Conservation (phyloP, 257 asterid genomes). For the Cinchona pubescens region DNA sequence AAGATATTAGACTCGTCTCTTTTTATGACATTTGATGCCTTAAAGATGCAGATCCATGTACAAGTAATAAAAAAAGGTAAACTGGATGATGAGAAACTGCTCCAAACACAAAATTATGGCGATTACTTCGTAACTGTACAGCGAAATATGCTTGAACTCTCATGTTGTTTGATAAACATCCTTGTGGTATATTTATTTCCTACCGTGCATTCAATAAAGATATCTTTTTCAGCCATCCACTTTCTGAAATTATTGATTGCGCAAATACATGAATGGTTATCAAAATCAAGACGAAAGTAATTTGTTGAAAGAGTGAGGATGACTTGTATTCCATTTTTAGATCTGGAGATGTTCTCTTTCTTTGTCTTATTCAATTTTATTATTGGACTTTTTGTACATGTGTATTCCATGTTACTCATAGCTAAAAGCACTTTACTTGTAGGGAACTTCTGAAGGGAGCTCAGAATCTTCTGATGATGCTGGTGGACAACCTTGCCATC, state of each 20-base stretch:
- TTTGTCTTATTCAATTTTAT: background rate
- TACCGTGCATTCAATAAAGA: background rate
- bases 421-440: constrained; percentile 16
- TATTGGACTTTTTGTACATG: background rate
- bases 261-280: background rate
- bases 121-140: no score
- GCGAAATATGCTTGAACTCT: background rate
- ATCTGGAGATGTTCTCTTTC: background rate
- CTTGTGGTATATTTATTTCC: background rate
- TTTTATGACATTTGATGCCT: background rate
- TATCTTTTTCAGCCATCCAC: background rate
- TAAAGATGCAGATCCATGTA: background rate
- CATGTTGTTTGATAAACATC: background rate
- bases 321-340: background rate
- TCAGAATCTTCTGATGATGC: constrained; percentile 76
- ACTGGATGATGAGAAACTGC: background rate
- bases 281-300: background rate
- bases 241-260: background rate
- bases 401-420: constrained; percentile 17
- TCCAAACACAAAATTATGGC: background rate
- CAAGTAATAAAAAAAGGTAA: background rate
- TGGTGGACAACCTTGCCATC: constrained; percentile 92
- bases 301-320: background rate
- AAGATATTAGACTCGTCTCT: no score
- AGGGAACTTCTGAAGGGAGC: constrained; percentile 83